Conservation (phyloP, 345 rosid genomes). For the Salix koriyanagi region DNA sequence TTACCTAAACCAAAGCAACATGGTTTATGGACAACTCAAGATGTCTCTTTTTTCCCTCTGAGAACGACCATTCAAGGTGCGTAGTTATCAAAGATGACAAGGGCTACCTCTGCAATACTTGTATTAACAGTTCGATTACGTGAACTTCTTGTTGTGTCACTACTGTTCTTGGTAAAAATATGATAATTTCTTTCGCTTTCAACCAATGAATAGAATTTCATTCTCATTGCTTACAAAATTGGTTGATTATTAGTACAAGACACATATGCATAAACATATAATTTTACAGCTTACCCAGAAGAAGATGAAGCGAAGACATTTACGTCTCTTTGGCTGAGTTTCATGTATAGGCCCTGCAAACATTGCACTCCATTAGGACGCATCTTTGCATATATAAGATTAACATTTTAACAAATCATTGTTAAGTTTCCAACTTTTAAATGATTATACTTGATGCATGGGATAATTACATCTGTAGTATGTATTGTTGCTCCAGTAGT, state of each 20-base stretch:
- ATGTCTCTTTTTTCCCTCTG: too few species aligned
- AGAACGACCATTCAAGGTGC: not conserved
- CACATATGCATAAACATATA: not conserved
- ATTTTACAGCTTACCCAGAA: constrained; percentile 29
- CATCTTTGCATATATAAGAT: not conserved
- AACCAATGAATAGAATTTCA: not conserved
- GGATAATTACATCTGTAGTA: constrained; percentile 58
- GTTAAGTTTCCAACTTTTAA: not conserved
- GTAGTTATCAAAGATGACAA: not conserved
- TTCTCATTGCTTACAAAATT: constrained; percentile 4
- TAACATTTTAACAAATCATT: not conserved
- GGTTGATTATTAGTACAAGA: not conserved
- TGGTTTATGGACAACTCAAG: not conserved
- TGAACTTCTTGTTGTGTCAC: not conserved
- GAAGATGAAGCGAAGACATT: constrained; percentile 20
- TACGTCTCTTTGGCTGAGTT: constrained; percentile 46
- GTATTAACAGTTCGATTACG: not conserved
- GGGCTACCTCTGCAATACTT: not conserved
- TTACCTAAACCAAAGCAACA: not conserved
- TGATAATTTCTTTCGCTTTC: not conserved
- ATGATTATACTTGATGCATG: not conserved
- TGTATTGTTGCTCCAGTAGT: constrained; percentile 96
- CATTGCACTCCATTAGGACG: constrained; percentile 4
- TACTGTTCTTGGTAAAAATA: not conserved
- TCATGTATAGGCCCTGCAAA: constrained; percentile 86